A percentile compares a stretch with the other conserved stretches of the same genome.
Evolutionary conservation across 2,329 filamentous ascomycete species (phyloP).

Genomic region (Fusarium vanettenii): DNA sequence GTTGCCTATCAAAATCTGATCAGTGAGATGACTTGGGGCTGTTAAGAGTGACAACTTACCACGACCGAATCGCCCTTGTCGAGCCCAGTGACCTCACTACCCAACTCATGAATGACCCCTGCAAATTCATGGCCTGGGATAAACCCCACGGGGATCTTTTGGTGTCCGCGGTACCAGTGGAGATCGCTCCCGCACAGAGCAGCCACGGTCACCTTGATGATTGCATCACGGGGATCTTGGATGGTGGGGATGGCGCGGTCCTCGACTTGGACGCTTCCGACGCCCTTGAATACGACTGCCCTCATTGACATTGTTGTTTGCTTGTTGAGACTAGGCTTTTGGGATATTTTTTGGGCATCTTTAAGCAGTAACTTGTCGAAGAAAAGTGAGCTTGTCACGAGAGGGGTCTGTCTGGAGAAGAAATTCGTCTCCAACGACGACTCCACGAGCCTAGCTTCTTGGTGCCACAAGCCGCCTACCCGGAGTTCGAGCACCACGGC

Average conservation of each 20-base stretch:
- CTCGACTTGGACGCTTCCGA: not conserved
- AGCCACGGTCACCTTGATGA: slow-evolving; percentile 6
- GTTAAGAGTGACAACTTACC: not conserved
- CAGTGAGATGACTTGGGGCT: not conserved
- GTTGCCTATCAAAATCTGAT: not conserved
- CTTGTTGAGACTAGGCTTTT: not conserved
- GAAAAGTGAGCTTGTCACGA: not conserved
- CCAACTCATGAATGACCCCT: not conserved
- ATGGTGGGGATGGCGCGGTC: slow-evolving; percentile 1
- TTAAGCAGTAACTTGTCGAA: not conserved
- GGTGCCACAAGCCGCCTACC: too few species aligned
- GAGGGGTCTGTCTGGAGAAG: not conserved
- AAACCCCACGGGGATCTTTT: slow-evolving; percentile 14
- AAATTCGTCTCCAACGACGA: not conserved
- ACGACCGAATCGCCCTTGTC: not conserved
- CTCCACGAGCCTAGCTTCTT: too few species aligned
- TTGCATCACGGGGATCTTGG: slow-evolving; percentile 7
- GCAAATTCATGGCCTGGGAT: not conserved
- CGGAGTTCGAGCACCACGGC: too few species aligned
- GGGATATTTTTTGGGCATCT: not conserved
- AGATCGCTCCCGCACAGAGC: slow-evolving; percentile 20
- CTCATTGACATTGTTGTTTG: not conserved
- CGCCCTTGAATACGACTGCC: slow-evolving; percentile 14
- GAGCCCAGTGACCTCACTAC: not conserved
- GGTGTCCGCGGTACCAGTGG: slow-evolving; percentile 17